Evolutionary conservation across 371 early-diverging fungal species (phyloP).

Genomic region (Entomophthora muscae): DNA sequence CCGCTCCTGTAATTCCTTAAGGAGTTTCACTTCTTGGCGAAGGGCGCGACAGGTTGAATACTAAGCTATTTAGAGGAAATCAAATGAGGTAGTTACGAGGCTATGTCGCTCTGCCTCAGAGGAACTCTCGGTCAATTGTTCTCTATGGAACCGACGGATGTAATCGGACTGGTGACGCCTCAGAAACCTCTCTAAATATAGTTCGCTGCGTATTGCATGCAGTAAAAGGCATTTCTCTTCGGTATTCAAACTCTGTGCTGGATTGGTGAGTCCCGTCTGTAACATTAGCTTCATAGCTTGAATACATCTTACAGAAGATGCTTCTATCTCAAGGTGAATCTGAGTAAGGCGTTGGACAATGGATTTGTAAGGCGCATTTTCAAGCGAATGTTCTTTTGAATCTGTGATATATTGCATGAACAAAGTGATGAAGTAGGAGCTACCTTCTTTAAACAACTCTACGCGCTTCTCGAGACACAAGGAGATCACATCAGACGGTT

Average conservation of each 20-base stretch:
- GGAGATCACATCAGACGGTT: neutral
- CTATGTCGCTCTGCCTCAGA: constrained; percentile 3
- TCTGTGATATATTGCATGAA: neutral
- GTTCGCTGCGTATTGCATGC: neutral
- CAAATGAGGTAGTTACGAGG: neutral
- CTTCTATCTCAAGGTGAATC: neutral
- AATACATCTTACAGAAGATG: neutral
- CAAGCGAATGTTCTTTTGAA: neutral
- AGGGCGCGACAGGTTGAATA: neutral
- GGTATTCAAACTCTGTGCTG: too few species aligned
- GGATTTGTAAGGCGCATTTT: neutral
- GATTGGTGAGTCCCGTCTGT: too few species aligned
- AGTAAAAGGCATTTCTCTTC: neutral
- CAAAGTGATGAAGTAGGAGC: neutral
- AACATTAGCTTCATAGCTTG: too few species aligned
- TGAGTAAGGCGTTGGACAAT: neutral
- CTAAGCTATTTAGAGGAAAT: neutral
- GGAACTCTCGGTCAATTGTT: neutral
- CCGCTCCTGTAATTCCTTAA: neutral
- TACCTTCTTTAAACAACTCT: neutral
- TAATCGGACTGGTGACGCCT: neutral
- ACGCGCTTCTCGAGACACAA: neutral
- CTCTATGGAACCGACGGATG: neutral
- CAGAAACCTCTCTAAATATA: neutral
- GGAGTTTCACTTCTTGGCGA: neutral